Evolutionary conservation across 192 early-diverging fungal genomes (phyloP).

Genomic region (Podochytrium sp.): DNA sequence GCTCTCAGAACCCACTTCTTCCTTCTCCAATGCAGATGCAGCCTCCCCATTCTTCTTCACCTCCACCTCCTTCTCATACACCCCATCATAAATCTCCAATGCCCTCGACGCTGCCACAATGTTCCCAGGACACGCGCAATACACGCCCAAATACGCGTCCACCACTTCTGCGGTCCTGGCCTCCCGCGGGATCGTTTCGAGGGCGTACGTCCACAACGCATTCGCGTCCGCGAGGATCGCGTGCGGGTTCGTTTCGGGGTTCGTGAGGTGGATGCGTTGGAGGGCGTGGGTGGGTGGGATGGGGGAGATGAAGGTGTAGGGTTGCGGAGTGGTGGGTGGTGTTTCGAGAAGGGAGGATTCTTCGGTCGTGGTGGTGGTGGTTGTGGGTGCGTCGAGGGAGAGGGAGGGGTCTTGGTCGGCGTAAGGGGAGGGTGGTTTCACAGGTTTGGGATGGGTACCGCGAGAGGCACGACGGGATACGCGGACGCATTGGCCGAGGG

Average conservation of each 20-base stretch:
- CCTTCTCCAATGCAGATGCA: conserved; percentile 1
- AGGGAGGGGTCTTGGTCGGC: neutral
- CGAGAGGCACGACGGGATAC: neutral
- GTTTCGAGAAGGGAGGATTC: neutral
- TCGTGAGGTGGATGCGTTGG: neutral
- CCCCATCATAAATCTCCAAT: conserved; percentile 14
- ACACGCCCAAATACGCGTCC: conserved; percentile 11
- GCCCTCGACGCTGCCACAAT: conserved; percentile 10
- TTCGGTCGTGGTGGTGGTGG: neutral
- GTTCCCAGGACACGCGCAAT: conserved; percentile 15
- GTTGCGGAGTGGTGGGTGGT: neutral
- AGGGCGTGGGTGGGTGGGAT: neutral
- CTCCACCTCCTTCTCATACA: neutral
- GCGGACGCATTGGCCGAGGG: conserved; percentile 10
- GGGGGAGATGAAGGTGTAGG: conserved; percentile 3
- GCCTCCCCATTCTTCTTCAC: neutral
- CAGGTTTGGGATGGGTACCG: neutral
- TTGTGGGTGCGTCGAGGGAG: neutral
- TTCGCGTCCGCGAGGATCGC: conserved; percentile 9
- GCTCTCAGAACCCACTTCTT: neutral
- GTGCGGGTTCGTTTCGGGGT: neutral
- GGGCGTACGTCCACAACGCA: neutral
- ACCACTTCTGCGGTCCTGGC: neutral
- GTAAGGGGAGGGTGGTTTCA: neutral
- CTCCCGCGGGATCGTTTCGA: neutral